Percentiles rank a stretch among this genome's conserved stretches.
Evolutionary conservation across 345 rosid genomes (phyloP).

Genomic region (Gossypium raimondii): DNA sequence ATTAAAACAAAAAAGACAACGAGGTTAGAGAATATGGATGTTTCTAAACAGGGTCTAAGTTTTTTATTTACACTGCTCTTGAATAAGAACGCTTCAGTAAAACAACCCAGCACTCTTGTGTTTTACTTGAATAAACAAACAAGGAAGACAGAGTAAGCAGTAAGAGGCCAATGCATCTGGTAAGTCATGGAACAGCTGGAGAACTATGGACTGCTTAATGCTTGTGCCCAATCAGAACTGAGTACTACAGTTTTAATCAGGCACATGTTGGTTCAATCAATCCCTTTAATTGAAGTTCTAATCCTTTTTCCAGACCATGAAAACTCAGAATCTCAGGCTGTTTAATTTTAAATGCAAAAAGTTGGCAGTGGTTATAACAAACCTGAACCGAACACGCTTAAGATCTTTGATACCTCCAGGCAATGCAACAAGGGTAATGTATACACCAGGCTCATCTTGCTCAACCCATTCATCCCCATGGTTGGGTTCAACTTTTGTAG

Average conservation of each 20-base stretch:
- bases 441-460: slow-evolving; percentile 75
- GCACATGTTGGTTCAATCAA: neutral
- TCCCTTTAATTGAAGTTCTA: neutral
- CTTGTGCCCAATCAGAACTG: neutral
- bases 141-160: neutral
- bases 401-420: slow-evolving; percentile 73
- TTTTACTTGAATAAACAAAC: neutral
- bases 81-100: neutral
- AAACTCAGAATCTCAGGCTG: neutral
- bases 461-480: slow-evolving; percentile 66
- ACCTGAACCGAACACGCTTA: slow-evolving; percentile 84
- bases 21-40: neutral
- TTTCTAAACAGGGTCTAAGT: neutral
- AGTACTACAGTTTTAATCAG: neutral
- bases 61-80: neutral
- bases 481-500: slow-evolving; percentile 37
- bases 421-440: slow-evolving; percentile 58
- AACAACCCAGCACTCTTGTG: neutral
- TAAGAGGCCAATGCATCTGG: neutral
- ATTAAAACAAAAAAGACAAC: neutral
- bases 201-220: neutral
- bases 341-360: neutral
- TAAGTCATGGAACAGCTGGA: neutral
- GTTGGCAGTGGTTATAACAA: slow-evolving; percentile 14
- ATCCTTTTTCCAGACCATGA: neutral